Conservation (phyloP, 352 stramenopile species). For the Phytopythium montanum region DNA sequence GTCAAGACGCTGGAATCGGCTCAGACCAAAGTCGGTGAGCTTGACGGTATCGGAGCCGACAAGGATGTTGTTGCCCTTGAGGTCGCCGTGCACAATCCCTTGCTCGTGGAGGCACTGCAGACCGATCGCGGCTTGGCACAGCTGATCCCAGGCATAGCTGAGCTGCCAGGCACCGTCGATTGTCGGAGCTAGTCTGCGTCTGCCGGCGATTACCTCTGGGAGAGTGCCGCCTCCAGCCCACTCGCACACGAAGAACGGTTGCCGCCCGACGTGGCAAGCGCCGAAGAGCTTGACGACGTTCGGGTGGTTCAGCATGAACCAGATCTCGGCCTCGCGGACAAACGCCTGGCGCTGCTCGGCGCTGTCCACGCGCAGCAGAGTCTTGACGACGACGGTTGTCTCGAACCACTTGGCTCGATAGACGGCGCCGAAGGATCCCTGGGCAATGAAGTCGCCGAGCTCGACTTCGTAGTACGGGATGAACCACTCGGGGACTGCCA, state of each 20-base stretch:
- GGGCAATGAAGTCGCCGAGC: neutral
- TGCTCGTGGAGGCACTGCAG: neutral
- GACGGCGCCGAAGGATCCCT: neutral
- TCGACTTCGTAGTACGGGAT: neutral
- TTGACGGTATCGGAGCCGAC: neutral
- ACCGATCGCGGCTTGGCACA: neutral
- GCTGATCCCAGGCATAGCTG: too few relatives aligned
- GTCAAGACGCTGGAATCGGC: neutral
- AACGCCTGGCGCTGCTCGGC: neutral
- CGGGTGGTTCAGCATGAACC: neutral
- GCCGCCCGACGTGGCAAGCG: neutral
- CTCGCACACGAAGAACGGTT: neutral
- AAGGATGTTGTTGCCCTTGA: neutral
- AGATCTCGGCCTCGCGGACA: neutral
- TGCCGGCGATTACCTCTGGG: too few relatives aligned
- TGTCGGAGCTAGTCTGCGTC: too few relatives aligned
- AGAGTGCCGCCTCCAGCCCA: neutral
- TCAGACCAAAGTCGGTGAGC: conserved; percentile 1
- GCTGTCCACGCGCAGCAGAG: neutral
- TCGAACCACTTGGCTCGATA: neutral
- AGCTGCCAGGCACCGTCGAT: neutral
- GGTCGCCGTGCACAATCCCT: neutral
- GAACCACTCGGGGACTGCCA: neutral
- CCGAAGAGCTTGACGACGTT: neutral
- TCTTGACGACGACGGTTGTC: neutral